Percentiles rank a stretch among this genome's conserved stretches.
These are phyloP conservation scores for Mycena haematopus DNA, from an alignment of 768 basidiomycete genomes.

Conservation along the genomic window DNA sequence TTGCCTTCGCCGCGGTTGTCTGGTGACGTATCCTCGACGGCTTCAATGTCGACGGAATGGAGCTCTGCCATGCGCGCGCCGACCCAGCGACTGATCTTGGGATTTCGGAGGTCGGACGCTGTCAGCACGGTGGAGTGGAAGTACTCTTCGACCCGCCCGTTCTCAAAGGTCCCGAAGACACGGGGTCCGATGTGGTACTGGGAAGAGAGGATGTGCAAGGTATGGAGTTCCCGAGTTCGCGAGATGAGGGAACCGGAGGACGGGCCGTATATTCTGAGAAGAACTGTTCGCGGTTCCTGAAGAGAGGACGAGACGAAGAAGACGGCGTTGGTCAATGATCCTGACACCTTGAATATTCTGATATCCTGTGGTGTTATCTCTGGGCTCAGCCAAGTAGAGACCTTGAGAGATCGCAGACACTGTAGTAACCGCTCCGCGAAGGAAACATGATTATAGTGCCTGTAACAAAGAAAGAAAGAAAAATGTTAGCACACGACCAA, in stretches of 20 bases:
- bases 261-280: constrained; percentile 92
- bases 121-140: constrained; percentile 88
- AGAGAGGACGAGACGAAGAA: constrained; percentile 87
- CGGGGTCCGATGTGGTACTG: constrained; percentile 88
- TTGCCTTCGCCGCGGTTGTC: constrained; percentile 48
- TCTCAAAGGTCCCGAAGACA: constrained; percentile 93
- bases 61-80: constrained; percentile 96
- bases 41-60: constrained; percentile 86
- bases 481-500: constrained; percentile 23
- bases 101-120: constrained; percentile 78
- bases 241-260: constrained; percentile 89
- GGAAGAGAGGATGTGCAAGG: constrained; percentile 88
- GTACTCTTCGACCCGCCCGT: constrained; percentile 95
- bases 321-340: constrained; percentile 93
- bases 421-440: constrained; percentile 65
- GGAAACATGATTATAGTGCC: constrained; percentile 65
- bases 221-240: constrained; percentile 84
- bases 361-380: constrained; percentile 56
- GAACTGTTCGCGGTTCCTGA: constrained; percentile 63
- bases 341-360: constrained; percentile 81
- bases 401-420: constrained; percentile 58
- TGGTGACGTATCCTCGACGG: constrained; percentile 57
- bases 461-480: constrained; percentile 38
- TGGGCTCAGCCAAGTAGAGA: constrained; percentile 63
- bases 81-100: constrained; percentile 81